Evolutionary conservation across 177 flowering plant species (phyloP).

Genomic region (Vitis hybrid): DNA sequence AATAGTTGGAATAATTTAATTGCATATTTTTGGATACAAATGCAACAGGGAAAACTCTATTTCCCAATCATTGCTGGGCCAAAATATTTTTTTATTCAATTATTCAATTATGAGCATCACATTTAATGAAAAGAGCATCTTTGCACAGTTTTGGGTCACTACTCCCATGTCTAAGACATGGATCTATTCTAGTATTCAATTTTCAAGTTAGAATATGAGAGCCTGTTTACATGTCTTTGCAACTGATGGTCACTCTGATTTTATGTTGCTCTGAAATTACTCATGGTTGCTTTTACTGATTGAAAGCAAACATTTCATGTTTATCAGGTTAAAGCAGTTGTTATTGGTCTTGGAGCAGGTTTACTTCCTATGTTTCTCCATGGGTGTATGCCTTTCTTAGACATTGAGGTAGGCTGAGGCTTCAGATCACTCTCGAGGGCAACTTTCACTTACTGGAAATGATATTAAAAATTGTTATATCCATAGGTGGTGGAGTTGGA

Average conservation of each 20-base stretch:
- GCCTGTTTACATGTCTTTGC: neutral
- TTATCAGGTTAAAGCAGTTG: conserved; percentile 58
- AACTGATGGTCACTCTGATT: neutral
- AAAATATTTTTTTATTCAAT: neutral
- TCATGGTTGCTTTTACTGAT: neutral
- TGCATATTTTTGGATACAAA: neutral
- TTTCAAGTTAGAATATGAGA: neutral
- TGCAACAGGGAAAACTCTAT: no score
- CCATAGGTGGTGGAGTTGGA: conserved; percentile 88
- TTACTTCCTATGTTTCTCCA: conserved; percentile 91
- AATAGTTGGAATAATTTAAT: neutral
- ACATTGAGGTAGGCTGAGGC: conserved; percentile 55
- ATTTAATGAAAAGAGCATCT: no score
- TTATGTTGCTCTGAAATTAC: neutral
- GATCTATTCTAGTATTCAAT: neutral
- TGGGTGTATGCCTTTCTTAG: conserved; percentile 53
- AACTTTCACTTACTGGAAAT: conserved; percentile 3
- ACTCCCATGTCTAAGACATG: neutral
- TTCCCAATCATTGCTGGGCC: no score
- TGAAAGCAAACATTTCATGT: neutral
- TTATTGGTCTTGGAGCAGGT: conserved; percentile 96
- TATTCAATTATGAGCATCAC: neutral
- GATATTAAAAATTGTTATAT: conserved; percentile 1
- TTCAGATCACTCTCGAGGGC: neutral
- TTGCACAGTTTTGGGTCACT: no score